Conservation (phyloP, 768 basidiomycete genomes). For the Lenzites betulinus region DNA sequence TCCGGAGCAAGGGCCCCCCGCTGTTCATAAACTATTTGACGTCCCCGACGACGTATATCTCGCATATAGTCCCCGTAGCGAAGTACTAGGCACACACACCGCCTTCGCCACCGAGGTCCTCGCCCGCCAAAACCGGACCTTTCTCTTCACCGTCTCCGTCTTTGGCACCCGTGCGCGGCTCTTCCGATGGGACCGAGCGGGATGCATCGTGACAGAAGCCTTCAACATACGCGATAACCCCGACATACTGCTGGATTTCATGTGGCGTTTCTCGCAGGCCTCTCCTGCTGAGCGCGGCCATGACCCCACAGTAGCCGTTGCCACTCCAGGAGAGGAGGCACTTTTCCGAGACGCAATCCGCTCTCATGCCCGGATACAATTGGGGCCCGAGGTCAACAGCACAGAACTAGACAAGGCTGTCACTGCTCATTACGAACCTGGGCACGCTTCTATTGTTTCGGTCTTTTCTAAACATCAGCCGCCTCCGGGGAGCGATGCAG, state of each 20-base stretch:
- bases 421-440: constrained; percentile 8
- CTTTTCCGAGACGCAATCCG: constrained; percentile 2
- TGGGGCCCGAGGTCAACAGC: not conserved
- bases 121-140: constrained; percentile 32
- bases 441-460: not conserved
- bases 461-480: not conserved
- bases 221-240: constrained; percentile 31
- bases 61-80: too few relatives aligned
- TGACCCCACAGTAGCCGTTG: constrained; percentile 12
- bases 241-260: constrained; percentile 30
- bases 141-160: constrained; percentile 34
- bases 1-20: not conserved
- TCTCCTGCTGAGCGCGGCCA: constrained; percentile 26
- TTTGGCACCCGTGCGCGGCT: constrained; percentile 30
- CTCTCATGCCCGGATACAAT: not conserved
- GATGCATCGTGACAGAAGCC: constrained; percentile 29
- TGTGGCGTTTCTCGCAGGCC: constrained; percentile 31
- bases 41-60: not conserved
- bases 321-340: not conserved
- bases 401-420: not conserved
- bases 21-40: not conserved
- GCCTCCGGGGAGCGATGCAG: not conserved
- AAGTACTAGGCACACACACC: not conserved
- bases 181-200: constrained; percentile 37
- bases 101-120: constrained; percentile 8